phyloP scores from a whole-genome alignment of 106 monocot species.

The Chionographis japonica region DNA sequence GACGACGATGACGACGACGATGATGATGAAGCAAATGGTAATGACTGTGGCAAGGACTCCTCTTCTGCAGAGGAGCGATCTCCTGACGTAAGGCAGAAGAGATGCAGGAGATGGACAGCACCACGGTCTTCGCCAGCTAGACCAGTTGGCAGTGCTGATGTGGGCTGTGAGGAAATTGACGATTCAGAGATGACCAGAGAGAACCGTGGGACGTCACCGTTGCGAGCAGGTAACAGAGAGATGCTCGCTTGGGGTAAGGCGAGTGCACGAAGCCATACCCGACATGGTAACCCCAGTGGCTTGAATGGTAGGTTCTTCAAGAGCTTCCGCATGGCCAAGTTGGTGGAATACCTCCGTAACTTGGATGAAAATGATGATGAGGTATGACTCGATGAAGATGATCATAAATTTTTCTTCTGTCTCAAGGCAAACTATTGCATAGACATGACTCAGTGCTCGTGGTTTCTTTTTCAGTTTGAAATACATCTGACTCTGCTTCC shows the following conservation, averaged over 20 bases:
- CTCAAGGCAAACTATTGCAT: neutral
- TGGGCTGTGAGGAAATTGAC: constrained; percentile 42
- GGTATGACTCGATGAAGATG: constrained; percentile 26
- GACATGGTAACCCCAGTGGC: constrained; percentile 63
- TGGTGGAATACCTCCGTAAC: constrained; percentile 65
- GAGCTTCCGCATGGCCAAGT: constrained; percentile 59
- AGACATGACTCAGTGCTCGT: neutral
- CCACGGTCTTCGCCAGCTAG: constrained; percentile 61
- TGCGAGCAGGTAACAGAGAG: constrained; percentile 56
- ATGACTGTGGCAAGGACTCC: constrained; percentile 47
- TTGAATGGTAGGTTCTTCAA: constrained; percentile 59
- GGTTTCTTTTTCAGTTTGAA: constrained; percentile 62
- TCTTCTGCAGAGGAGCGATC: constrained; percentile 77
- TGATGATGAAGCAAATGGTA: constrained; percentile 54
- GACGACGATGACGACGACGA: constrained; percentile 26
- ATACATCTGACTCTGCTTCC: constrained; percentile 74
- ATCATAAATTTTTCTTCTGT: neutral
- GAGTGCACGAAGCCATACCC: constrained; percentile 82
- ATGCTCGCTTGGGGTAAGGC: constrained; percentile 87
- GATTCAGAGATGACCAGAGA: constrained; percentile 40
- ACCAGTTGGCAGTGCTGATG: constrained; percentile 24
- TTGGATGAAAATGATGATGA: constrained; percentile 58
- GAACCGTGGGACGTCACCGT: constrained; percentile 36
- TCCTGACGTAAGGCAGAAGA: constrained; percentile 67
- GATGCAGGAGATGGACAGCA: constrained; percentile 39